These are phyloP conservation scores for Crithidia brevicula DNA, from an alignment of 208 protist genomes.

Conservation along the genomic window DNA sequence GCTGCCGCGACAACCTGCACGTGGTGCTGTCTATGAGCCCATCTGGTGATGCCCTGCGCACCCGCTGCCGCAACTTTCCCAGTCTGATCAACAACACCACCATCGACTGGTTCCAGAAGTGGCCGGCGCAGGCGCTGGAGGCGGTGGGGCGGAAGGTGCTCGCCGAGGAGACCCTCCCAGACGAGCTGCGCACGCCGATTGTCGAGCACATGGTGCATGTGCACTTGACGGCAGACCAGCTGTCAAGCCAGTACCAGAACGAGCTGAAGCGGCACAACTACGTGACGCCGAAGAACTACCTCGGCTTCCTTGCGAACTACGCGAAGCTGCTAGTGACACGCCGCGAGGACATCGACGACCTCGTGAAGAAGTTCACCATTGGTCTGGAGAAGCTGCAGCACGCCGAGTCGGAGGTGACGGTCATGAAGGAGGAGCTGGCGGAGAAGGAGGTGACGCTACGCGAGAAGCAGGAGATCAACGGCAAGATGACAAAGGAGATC, in stretches of 20 bases:
- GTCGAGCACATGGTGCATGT: constrained; percentile 97
- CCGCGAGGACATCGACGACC: constrained; percentile 93
- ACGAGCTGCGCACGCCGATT: constrained; percentile 85
- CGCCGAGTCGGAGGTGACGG: constrained; percentile 96
- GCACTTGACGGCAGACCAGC: constrained; percentile 91
- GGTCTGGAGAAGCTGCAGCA: constrained; percentile 97
- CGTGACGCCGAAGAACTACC: constrained; percentile 99
- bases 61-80: constrained; percentile 98
- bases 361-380: constrained; percentile 95
- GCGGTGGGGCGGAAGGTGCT: constrained; percentile 93
- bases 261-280: constrained; percentile 97
- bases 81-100: constrained; percentile 98
- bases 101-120: constrained; percentile 99
- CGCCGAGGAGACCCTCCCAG: constrained; percentile 89
- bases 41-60: constrained; percentile 95
- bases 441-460: constrained; percentile 95
- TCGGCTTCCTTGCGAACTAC: constrained; percentile 98
- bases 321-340: constrained; percentile 93
- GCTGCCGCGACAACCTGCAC: constrained; percentile 98
- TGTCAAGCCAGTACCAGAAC: constrained; percentile 88
- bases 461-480: constrained; percentile 95
- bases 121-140: constrained; percentile 97
- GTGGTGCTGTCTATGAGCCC: constrained; percentile 99
- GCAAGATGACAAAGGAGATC: constrained; percentile 93
- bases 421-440: constrained; percentile 94